Percentiles rank a stretch among this genome's conserved stretches.
Evolutionary conservation across 441 rosid species (phyloP).

Genomic region (Codiaeum variegatum): DNA sequence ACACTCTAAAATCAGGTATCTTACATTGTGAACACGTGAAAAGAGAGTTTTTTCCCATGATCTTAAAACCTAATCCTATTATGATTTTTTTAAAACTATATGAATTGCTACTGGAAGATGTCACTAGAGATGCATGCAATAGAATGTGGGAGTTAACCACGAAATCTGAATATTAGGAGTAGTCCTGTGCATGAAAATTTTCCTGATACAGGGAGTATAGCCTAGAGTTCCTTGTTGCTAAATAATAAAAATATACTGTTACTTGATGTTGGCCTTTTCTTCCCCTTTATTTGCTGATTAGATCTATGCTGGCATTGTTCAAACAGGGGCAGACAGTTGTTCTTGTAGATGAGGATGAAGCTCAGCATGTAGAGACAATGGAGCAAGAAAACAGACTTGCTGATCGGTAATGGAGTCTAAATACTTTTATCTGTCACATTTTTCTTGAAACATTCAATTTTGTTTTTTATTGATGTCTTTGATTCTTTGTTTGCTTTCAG

Average conservation of each 20-base stretch:
- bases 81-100: background rate
- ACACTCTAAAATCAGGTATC: background rate
- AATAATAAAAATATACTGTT: background rate
- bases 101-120: background rate
- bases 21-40: background rate
- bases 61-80: background rate
- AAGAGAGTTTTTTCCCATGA: background rate
- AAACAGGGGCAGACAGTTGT: slow-evolving; percentile 46
- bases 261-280: background rate
- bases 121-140: background rate
- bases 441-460: slow-evolving; percentile 13
- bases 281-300: slow-evolving; percentile 16
- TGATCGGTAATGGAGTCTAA: slow-evolving; percentile 42
- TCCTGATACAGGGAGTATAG: background rate
- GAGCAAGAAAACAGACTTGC: slow-evolving; percentile 39
- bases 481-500: slow-evolving; percentile 40
- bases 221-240: background rate
- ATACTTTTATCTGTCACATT: slow-evolving; percentile 11
- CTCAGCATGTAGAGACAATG: slow-evolving; percentile 30
- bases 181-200: background rate
- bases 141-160: background rate
- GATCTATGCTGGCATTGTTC: slow-evolving; percentile 15
- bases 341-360: slow-evolving; percentile 74
- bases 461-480: slow-evolving; percentile 19
- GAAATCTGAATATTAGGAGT: background rate